Conservation (phyloP, 345 rosid species). For the Salix brachista region DNA sequence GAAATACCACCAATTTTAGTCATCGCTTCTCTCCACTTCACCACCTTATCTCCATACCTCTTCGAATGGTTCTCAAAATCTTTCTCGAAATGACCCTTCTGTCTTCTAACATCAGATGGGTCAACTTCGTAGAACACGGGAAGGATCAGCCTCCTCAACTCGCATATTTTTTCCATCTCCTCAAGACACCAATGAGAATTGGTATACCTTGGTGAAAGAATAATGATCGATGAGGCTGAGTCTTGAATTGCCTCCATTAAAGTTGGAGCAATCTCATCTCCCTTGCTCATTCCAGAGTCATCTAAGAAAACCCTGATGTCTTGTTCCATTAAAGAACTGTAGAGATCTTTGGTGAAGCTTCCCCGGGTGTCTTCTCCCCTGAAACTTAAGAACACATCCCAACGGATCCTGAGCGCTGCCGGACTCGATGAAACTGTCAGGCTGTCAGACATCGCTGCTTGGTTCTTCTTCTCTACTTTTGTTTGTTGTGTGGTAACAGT, state of each 20-base stretch:
- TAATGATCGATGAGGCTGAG: slow-evolving; percentile 41
- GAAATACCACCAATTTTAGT: slow-evolving; percentile 29
- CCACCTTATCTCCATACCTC: slow-evolving; percentile 18
- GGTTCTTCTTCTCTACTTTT: no score
- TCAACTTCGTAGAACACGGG: slow-evolving; percentile 49
- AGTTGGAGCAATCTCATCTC: slow-evolving; percentile 37
- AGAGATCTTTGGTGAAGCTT: slow-evolving; percentile 28
- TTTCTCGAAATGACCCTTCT: slow-evolving; percentile 26
- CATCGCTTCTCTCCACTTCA: slow-evolving; percentile 46
- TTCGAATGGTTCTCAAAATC: slow-evolving; percentile 23
- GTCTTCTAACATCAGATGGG: slow-evolving; percentile 47
- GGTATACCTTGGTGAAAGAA: slow-evolving; percentile 40
- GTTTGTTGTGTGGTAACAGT: neutral
- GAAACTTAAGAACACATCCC: slow-evolving; percentile 58
- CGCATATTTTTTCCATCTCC: slow-evolving; percentile 41
- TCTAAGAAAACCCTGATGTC: slow-evolving; percentile 39
- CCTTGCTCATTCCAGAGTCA: slow-evolving; percentile 38
- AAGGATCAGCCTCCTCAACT: slow-evolving; percentile 31
- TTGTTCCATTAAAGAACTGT: slow-evolving; percentile 10
- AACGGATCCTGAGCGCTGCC: slow-evolving; percentile 35
- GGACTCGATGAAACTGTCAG: slow-evolving; percentile 4
- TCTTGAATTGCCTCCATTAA: slow-evolving; percentile 45
- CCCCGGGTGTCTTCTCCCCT: slow-evolving; percentile 51
- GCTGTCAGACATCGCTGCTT: neutral
- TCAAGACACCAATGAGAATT: slow-evolving; percentile 48